Evolutionary conservation across 805 yeast species (phyloP), one percentile per base, ranked within the genome.

Genomic region (Starmerella riodocensis): DNA sequence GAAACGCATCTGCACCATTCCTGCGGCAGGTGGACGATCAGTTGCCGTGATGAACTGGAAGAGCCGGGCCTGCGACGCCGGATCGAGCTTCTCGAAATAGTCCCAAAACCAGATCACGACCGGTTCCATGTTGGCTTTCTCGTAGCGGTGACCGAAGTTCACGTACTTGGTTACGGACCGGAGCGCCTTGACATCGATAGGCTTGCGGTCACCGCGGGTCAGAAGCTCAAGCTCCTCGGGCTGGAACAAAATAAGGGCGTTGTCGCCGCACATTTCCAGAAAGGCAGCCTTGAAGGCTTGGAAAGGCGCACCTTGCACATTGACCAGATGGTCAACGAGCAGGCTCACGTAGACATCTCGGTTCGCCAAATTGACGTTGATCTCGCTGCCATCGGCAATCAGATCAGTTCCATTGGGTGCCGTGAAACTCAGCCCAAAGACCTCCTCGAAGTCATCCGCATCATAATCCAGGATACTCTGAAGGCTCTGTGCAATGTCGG

Each of bases 1-100:
- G 52, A 91, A 77, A 32, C 67, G 66, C 62, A 88, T 61, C 37
- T 79, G 77, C 23, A 80, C 76, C 22, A 84, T 67, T 0, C 98
- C 98, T 0, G 94, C 82, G 0, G 95, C 93, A 1, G 98, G 97
- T 6, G 91, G 67, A 32, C 95, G 64, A 53, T 84, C 94, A 1
- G 93, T 78, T 0, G 97, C 96, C 0, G 95, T 86, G 2, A 86
- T 75, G 56, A 88, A 88, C 16, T 69, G 64, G 28, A 88, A 59
- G 32, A 88, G 62, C 49, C 70, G 71, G 46, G 74, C 73, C 49
- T 81, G 93, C 23, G 68, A 64, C 4, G 42, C 51, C 26, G 59
- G 59, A 1, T 60, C 53, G 38, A 76, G 55, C 9, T 59, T 51
- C n/a, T 62, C 63, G 49, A 82, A 68, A 55, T 74, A 73, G 14